A percentile compares a stretch with the other conserved stretches of the same genome.
Evolutionary conservation across 495 filamentous ascomycete species (phyloP).

Genomic region (Massariosphaeria phaeospora): DNA sequence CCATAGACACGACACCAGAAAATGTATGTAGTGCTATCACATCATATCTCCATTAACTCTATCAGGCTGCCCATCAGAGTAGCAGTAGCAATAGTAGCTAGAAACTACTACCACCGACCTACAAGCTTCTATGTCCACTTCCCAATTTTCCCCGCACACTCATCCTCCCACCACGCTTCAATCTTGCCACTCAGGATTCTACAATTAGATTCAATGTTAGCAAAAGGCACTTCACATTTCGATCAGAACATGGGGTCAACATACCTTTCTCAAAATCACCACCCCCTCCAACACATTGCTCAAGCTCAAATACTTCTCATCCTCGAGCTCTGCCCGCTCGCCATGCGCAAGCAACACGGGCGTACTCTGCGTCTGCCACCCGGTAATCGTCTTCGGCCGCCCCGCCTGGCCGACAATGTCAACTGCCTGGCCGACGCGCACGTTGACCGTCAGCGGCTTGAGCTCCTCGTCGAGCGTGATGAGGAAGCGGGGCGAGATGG

Average conservation of each 20-base stretch:
- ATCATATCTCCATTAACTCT: no score
- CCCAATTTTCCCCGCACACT: background rate
- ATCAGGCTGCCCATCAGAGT: no score
- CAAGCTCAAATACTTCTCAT: slow-evolving; percentile 91
- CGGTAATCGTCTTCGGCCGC: slow-evolving; percentile 96
- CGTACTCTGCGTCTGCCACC: slow-evolving; percentile 99
- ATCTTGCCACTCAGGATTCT: slow-evolving; percentile 34
- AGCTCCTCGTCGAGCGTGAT: slow-evolving; percentile 93
- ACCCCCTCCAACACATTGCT: slow-evolving; percentile 89
- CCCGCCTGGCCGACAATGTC: slow-evolving; percentile 97
- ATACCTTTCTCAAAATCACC: slow-evolving; percentile 94
- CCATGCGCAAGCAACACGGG: slow-evolving; percentile 89
- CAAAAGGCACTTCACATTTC: background rate
- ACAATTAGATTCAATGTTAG: slow-evolving; percentile 13
- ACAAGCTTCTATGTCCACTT: no score
- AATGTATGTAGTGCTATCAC: no score
- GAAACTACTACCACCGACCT: no score
- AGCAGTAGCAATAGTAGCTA: no score
- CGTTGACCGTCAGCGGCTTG: slow-evolving; percentile 90
- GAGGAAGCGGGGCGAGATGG: slow-evolving; percentile 94
- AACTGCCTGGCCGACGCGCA: slow-evolving; percentile 94
- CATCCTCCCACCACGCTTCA: slow-evolving; percentile 12
- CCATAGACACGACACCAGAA: no score
- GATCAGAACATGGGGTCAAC: slow-evolving; percentile 4
- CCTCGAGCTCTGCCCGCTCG: slow-evolving; percentile 93